Evolutionary conservation across 202 grass and related monocot species (phyloP).

Genomic region (Schoenoplectus tabernaemontani): DNA sequence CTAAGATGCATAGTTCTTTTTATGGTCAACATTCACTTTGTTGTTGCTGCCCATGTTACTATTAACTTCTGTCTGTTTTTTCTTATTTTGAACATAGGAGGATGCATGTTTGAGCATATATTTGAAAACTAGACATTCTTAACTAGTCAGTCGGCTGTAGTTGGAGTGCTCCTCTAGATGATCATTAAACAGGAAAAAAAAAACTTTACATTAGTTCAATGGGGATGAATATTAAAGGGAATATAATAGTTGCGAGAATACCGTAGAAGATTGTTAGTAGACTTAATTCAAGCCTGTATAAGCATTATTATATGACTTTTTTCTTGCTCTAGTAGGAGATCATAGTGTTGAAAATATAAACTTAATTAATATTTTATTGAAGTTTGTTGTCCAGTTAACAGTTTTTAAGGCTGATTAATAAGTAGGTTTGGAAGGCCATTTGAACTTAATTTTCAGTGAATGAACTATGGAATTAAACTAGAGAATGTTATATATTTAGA

Average conservation of each 20-base stretch:
- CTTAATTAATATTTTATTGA: too few species aligned
- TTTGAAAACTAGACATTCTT: slow-evolving; percentile 66
- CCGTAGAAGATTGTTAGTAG: slow-evolving; percentile 1
- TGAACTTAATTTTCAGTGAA: too few species aligned
- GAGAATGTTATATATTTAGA: too few species aligned
- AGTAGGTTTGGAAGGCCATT: too few species aligned
- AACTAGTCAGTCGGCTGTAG: slow-evolving; percentile 87
- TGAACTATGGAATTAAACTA: too few species aligned
- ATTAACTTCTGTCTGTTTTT: not conserved
- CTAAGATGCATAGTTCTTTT: not conserved
- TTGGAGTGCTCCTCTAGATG: slow-evolving; percentile 31
- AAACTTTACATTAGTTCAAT: not conserved
- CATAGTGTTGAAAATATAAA: too few species aligned
- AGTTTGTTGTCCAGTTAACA: too few species aligned
- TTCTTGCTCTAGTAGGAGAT: slow-evolving; percentile 23
- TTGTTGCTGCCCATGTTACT: not conserved
- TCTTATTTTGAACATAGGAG: slow-evolving; percentile 36
- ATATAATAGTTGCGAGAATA: slow-evolving; percentile 27
- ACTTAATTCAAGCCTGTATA: slow-evolving; percentile 13
- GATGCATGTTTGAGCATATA: slow-evolving; percentile 55
- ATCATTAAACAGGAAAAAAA: slow-evolving; percentile 7
- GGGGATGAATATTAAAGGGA: slow-evolving; percentile 12
- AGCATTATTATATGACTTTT: slow-evolving; percentile 22
- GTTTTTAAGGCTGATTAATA: too few species aligned
- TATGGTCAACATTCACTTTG: not conserved